These are phyloP conservation scores for Chlamydomonas sphaeroides DNA, from an alignment of 139 green algal genomes.

Conservation along the genomic window DNA sequence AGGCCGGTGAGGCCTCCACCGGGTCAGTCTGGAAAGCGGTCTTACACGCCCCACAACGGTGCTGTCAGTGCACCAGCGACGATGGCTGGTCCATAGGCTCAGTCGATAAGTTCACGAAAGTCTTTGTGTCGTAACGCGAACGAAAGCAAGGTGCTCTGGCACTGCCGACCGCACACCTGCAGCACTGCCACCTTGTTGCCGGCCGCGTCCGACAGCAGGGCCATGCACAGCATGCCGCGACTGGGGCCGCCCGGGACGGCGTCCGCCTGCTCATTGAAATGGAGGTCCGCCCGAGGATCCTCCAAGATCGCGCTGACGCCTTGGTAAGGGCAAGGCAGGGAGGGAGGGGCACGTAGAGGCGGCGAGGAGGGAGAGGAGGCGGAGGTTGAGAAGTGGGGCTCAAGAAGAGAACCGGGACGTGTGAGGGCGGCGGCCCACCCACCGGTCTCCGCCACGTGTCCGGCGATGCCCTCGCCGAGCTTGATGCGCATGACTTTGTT, in stretches of 20 bases:
- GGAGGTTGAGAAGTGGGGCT: too few relatives aligned
- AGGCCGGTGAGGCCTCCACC: too few relatives aligned
- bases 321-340: too few relatives aligned
- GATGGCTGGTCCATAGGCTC: too few relatives aligned
- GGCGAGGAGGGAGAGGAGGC: background rate
- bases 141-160: too few relatives aligned
- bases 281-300: slow-evolving; percentile 63
- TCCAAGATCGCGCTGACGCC: slow-evolving; percentile 70
- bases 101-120: too few relatives aligned
- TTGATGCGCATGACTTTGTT: slow-evolving; percentile 45
- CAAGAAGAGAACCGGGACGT: too few relatives aligned
- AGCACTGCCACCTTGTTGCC: slow-evolving; percentile 74
- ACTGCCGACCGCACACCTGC: too few relatives aligned
- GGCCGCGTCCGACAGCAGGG: slow-evolving; percentile 62
- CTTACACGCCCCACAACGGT: too few relatives aligned
- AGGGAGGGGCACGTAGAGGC: background rate
- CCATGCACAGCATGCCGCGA: slow-evolving; percentile 68
- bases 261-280: slow-evolving; percentile 72
- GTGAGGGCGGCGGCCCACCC: background rate
- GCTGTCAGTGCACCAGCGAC: too few relatives aligned
- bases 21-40: too few relatives aligned
- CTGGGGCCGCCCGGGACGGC: slow-evolving; percentile 63
- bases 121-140: too few relatives aligned
- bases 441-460: slow-evolving; percentile 61
- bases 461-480: slow-evolving; percentile 70